These are phyloP conservation scores for Fomitiporia mediterranea DNA, from an alignment of 1,284 basidiomycete genomes.

Conservation along the genomic window DNA sequence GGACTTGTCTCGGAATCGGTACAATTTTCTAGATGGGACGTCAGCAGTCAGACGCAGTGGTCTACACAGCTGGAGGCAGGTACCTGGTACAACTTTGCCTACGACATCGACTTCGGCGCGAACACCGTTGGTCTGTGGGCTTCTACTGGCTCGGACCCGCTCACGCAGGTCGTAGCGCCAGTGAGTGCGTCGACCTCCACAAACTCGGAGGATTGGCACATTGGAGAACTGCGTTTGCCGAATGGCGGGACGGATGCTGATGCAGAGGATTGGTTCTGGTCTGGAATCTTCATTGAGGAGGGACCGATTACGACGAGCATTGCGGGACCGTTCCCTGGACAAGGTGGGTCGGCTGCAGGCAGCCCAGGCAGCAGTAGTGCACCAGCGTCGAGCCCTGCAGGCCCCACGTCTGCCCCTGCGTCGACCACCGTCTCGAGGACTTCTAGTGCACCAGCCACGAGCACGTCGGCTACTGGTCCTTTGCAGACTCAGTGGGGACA, in stretches of 20 bases:
- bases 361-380: constrained; percentile 1
- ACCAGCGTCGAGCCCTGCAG: constrained; percentile 8
- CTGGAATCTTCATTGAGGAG: constrained; percentile 24
- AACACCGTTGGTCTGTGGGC: constrained; percentile 26
- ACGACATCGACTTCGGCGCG: constrained; percentile 24
- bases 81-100: constrained; percentile 28
- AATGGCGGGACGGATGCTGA: constrained; percentile 22
- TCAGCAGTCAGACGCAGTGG: constrained; percentile 25
- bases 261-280: constrained; percentile 26
- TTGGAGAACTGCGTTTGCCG: constrained; percentile 26
- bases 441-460: constrained; percentile 6
- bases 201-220: constrained; percentile 27
- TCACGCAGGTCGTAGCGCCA: constrained; percentile 23
- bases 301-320: constrained; percentile 21
- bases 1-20: no score
- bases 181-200: constrained; percentile 23
- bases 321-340: constrained; percentile 16
- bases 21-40: constrained; percentile 20
- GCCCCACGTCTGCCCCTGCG: background rate
- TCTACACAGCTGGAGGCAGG: constrained; percentile 23
- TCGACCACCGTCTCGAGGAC: constrained; percentile 1
- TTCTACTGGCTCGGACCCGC: constrained; percentile 21
- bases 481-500: constrained; percentile 19
- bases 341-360: constrained; percentile 8
- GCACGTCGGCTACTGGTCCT: constrained; percentile 9